Conservation (phyloP, 805 yeast species). For the Kazachstania taianensis region DNA sequence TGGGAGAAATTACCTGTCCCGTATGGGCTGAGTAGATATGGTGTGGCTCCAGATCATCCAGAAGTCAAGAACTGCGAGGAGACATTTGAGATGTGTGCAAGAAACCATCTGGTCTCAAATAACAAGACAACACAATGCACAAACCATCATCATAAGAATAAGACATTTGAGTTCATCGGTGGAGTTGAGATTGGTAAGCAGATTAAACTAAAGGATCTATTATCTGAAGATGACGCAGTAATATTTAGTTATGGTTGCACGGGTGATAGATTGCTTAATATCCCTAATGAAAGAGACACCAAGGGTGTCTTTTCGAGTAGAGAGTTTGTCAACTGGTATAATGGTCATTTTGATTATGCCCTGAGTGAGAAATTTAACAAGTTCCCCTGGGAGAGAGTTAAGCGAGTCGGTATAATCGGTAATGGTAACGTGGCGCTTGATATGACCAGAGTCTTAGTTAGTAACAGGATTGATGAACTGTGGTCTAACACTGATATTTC, state of each 20-base stretch:
- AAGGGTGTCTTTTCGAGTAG: constrained; percentile 72
- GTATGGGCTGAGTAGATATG: constrained; percentile 81
- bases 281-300: constrained; percentile 47
- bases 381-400: constrained; percentile 53
- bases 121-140: too few relatives aligned
- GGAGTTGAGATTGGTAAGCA: constrained; percentile 62
- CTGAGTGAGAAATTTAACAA: constrained; percentile 29
- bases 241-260: constrained; percentile 79
- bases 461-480: constrained; percentile 36
- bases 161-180: constrained; percentile 52
- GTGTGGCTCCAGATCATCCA: constrained; percentile 99
- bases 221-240: constrained; percentile 56
- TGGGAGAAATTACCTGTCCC: constrained; percentile 85
- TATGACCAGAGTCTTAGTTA: constrained; percentile 68
- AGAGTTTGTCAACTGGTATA: constrained; percentile 92
- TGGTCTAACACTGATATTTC: constrained; percentile 71
- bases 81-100: constrained; percentile 49
- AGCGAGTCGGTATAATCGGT: constrained; percentile 75
- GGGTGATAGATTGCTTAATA: constrained; percentile 39
- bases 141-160: constrained; percentile 15
- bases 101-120: constrained; percentile 8
- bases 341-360: constrained; percentile 61
- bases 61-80: constrained; percentile 79
- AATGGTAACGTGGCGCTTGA: constrained; percentile 96
- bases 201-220: constrained; percentile 40